Evolutionary conservation across 2,329 filamentous ascomycete species (phyloP), one percentile per base, ranked within the genome.

Genomic region (Aaosphaeria pasadenensis): DNA sequence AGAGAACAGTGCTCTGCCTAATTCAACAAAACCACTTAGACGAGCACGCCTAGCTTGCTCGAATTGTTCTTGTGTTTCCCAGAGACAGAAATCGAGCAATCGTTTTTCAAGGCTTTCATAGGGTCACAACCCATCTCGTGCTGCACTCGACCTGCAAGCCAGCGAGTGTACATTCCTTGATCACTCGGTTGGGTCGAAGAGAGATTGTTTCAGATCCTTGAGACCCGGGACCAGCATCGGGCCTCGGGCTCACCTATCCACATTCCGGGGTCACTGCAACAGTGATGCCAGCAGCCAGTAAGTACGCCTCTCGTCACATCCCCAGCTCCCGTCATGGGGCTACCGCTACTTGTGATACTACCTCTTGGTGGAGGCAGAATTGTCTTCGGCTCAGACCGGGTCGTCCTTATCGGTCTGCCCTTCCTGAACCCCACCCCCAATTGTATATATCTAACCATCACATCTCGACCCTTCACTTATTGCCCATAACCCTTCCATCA

Each of bases 261-360:
- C 63, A 66, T 62, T 66, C 62, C 65, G 53, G 55, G 53, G 52
- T 58, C 54, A 61, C 51, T 67, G 66, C 63, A 68, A 69, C 66
- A 69, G 65, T 70, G 55, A 70, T 69, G 64, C 63, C 63, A 63
- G 60, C 58, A 57, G 58, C 65, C 59, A 67, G 67, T 70, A 69
- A 70, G 67, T 69, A 58, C 57, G 54, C 58, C 55, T 60, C 54
- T 58, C 54, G 60, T 66, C 53, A 62, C 61, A 56, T 63, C 52
- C 50, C 55, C 53, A 48, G 55, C 57, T 47, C 55, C 56, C 57
- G 62, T 69, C 67, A 69, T 65, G 63, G 57, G 62, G 60, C 57
- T 53, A 46, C 50, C 48, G n/a, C 33, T 36, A n/a, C 33, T 36
- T 36, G 33, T 36, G 33, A 36, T 36, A 36, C 33, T n/a, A 36